phyloP scores from a whole-genome alignment of 2,329 filamentous ascomycete genomes.

The Aspergillus pseudoviridinutans region DNA sequence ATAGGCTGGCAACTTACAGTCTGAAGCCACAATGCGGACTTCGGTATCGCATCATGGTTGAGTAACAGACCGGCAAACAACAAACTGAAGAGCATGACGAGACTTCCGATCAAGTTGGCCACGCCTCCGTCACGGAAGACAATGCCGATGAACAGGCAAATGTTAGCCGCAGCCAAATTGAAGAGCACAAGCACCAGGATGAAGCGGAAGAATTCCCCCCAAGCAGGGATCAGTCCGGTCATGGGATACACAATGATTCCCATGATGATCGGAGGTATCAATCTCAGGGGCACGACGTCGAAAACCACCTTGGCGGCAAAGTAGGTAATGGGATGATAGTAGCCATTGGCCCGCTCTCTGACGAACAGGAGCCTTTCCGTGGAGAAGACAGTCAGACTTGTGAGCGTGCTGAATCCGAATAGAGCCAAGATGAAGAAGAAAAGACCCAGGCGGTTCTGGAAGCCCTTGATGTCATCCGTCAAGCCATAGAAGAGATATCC shows the following conservation, averaged over 20 bases:
- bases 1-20: conserved; percentile 49
- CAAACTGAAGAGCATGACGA: conserved; percentile 96
- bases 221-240: conserved; percentile 83
- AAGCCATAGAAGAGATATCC: conserved; percentile 95
- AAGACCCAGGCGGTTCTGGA: conserved; percentile 93
- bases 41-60: conserved; percentile 89
- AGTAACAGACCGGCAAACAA: conserved; percentile 91
- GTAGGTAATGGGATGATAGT: conserved; percentile 91
- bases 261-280: conserved; percentile 92
- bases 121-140: conserved; percentile 88
- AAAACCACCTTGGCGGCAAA: conserved; percentile 97
- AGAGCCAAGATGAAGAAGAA: conserved; percentile 97
- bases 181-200: conserved; percentile 89
- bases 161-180: conserved; percentile 88
- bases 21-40: conserved; percentile 83
- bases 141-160: conserved; percentile 95
- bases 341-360: conserved; percentile 90
- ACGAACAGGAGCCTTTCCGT: conserved; percentile 87
- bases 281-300: conserved; percentile 88
- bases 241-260: conserved; percentile 96
- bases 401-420: conserved; percentile 95
- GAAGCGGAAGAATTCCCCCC: conserved; percentile 83
- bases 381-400: conserved; percentile 88
- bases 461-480: conserved; percentile 92
- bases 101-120: conserved; percentile 85